Percentiles rank a stretch among this genome's conserved stretches.
Conservation (phyloP, 2,329 filamentous ascomycete species). For the Lachnellula hyalina region DNA sequence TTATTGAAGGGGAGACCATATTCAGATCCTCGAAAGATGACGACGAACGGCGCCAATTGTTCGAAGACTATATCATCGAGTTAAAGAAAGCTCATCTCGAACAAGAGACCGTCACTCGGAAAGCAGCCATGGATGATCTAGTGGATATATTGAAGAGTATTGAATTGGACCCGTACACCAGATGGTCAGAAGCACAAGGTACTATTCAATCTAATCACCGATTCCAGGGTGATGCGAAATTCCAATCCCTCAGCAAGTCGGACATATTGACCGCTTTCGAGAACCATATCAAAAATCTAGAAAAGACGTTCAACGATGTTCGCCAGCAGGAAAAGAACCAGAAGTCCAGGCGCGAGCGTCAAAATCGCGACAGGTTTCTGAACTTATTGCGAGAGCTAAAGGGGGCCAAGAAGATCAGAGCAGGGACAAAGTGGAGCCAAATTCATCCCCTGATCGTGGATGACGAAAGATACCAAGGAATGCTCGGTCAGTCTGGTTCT, state of each 20-base stretch:
- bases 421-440: conserved; percentile 84
- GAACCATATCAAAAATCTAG: conserved; percentile 87
- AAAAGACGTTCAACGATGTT: conserved; percentile 85
- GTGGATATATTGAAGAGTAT: conserved; percentile 72
- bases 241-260: conserved; percentile 77
- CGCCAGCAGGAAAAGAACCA: conserved; percentile 81
- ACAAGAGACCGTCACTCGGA: conserved; percentile 64
- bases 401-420: conserved; percentile 74
- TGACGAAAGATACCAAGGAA: conserved; percentile 76
- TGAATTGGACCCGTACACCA: conserved; percentile 85
- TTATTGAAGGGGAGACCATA: conserved; percentile 91
- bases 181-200: conserved; percentile 85
- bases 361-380: conserved; percentile 76
- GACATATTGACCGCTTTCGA: conserved; percentile 92
- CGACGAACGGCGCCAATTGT: conserved; percentile 79
- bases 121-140: conserved; percentile 79
- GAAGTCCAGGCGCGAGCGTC: conserved; percentile 76
- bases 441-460: conserved; percentile 69
- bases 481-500: conserved; percentile 80
- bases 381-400: conserved; percentile 70
- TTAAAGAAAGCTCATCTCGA: conserved; percentile 78
- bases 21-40: conserved; percentile 90
- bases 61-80: conserved; percentile 85
- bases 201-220: conserved; percentile 72
- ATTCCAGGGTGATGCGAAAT: conserved; percentile 78